phyloP scores from a whole-genome alignment of 306 rosid species.

The Rubus parviflorus region DNA sequence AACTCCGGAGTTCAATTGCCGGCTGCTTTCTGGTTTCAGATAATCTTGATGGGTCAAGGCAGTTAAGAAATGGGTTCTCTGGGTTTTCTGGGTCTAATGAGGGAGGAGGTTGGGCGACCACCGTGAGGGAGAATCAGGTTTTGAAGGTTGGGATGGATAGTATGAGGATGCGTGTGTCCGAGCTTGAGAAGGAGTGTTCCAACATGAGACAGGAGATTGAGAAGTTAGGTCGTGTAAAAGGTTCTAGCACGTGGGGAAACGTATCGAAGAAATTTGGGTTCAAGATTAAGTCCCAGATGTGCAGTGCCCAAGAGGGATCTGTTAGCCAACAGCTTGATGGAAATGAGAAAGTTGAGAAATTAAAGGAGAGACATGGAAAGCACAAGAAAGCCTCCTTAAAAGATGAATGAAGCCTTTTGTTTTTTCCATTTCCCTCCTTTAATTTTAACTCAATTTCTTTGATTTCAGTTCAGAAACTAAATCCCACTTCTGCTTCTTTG shows the following conservation, averaged over 20 bases:
- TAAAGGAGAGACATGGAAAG: constrained; percentile 76
- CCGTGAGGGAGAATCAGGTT: constrained; percentile 94
- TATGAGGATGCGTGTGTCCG: constrained; percentile 96
- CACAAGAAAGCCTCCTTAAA: constrained; percentile 54
- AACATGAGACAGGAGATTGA: constrained; percentile 95
- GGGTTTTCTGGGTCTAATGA: constrained; percentile 64
- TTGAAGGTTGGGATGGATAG: constrained; percentile 96
- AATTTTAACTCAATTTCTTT: constrained; percentile 9
- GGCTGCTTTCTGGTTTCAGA: constrained; percentile 93
- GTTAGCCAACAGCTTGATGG: constrained; percentile 69
- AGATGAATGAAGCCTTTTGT: constrained; percentile 45
- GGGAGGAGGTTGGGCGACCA: constrained; percentile 94
- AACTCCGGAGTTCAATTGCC: constrained; percentile 90
- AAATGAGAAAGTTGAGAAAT: constrained; percentile 56
- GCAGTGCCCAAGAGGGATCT: constrained; percentile 96
- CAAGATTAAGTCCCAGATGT: constrained; percentile 92
- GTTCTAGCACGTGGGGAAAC: constrained; percentile 68
- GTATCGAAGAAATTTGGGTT: constrained; percentile 89
- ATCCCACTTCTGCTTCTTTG: not conserved
- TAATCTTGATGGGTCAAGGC: constrained; percentile 88
- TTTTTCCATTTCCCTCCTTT: constrained; percentile 22
- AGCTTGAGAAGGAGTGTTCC: constrained; percentile 97
- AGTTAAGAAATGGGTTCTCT: constrained; percentile 72
- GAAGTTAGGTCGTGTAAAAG: constrained; percentile 68
- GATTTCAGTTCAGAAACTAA: constrained; percentile 7